phyloP scores from a whole-genome alignment of 495 filamentous ascomycete genomes.

The Podospora pseudocomata region DNA sequence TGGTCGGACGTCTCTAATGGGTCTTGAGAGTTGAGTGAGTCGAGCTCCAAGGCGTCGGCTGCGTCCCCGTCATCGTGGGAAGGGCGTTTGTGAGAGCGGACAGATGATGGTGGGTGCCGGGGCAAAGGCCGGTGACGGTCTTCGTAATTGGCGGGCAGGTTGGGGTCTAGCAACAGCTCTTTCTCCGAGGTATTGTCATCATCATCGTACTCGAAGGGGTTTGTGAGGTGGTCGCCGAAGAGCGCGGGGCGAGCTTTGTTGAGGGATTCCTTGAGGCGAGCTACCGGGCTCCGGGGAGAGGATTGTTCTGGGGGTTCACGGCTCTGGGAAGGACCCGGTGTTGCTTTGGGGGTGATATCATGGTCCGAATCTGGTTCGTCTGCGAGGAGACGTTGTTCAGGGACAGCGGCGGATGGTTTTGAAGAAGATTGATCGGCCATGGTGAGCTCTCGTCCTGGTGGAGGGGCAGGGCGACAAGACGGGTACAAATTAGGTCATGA shows the following conservation, averaged over 20 bases:
- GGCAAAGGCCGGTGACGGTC: conserved; percentile 24
- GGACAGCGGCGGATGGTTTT: conserved; percentile 8
- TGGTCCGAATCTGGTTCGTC: not conserved
- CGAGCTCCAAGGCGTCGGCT: conserved; percentile 4
- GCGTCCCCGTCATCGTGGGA: conserved; percentile 5
- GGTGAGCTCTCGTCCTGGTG: conserved; percentile 8
- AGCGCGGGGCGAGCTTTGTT: conserved; percentile 32
- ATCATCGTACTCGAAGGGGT: conserved; percentile 21
- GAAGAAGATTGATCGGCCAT: conserved; percentile 24
- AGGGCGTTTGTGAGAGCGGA: conserved; percentile 36
- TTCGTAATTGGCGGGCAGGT: conserved; percentile 40
- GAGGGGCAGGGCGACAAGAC: not conserved
- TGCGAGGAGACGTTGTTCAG: not conserved
- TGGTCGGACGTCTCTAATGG: conserved; percentile 1
- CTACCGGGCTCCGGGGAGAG: conserved; percentile 25
- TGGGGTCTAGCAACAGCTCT: conserved; percentile 50
- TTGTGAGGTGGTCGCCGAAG: conserved; percentile 29
- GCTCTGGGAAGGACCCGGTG: conserved; percentile 2
- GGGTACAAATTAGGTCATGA: no score
- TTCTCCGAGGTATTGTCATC: conserved; percentile 40
- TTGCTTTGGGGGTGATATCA: conserved; percentile 3
- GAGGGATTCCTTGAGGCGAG: conserved; percentile 25
- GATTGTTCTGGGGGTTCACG: conserved; percentile 17
- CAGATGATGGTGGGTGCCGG: conserved; percentile 26
- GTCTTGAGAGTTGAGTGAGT: not conserved